These are phyloP conservation scores for Medicago truncatula DNA, from an alignment of 306 rosid species.

Conservation along the genomic window DNA sequence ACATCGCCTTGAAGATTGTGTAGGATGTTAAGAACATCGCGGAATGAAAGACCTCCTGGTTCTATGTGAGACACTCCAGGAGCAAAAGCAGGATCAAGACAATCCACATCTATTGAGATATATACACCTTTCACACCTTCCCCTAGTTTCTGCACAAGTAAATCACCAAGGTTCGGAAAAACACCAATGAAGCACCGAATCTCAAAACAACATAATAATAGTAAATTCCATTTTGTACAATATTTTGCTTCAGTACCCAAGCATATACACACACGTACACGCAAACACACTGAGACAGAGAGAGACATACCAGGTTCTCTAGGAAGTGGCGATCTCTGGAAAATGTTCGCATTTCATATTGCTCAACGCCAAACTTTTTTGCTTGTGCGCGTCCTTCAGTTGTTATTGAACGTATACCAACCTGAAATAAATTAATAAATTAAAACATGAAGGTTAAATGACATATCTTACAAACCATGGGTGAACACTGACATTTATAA, in stretches of 20 bases:
- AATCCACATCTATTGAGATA: conserved; percentile 87
- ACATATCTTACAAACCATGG: not conserved
- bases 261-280: not conserved
- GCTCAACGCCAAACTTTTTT: conserved; percentile 89
- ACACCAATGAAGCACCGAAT: not conserved
- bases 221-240: too few relatives aligned
- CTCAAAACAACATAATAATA: too few relatives aligned
- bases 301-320: conserved; percentile 79
- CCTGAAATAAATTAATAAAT: conserved; percentile 58
- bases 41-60: conserved; percentile 96
- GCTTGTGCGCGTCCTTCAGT: conserved; percentile 91
- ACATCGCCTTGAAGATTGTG: conserved; percentile 88
- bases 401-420: conserved; percentile 84
- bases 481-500: conserved; percentile 19
- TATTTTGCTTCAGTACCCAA: too few relatives aligned
- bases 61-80: conserved; percentile 98
- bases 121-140: conserved; percentile 96
- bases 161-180: conserved; percentile 15
- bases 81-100: conserved; percentile 96
- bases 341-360: conserved; percentile 90
- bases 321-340: conserved; percentile 72
- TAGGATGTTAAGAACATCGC: conserved; percentile 85
- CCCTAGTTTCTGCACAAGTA: conserved; percentile 78
- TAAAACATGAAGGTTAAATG: conserved; percentile 2
- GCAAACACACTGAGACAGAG: not conserved